These are phyloP conservation scores for Trichoderma endophyticum DNA, from an alignment of 2,329 filamentous ascomycete genomes.

Conservation along the genomic window DNA sequence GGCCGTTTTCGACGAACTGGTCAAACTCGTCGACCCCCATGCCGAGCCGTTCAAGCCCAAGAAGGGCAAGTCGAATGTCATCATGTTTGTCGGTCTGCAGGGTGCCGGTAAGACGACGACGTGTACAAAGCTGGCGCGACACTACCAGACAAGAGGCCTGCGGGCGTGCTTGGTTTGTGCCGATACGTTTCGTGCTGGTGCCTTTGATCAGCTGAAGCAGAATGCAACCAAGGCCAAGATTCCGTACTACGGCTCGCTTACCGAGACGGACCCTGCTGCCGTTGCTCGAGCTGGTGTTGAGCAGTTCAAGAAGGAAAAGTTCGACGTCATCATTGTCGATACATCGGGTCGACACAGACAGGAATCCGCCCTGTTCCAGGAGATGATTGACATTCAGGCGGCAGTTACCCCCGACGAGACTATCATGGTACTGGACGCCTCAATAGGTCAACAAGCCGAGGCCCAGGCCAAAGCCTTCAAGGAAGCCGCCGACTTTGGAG, in stretches of 20 bases:
- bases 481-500: constrained; percentile 91
- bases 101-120: constrained; percentile 98
- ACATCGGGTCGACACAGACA: constrained; percentile 94
- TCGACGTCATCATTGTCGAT: constrained; percentile 98
- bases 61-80: constrained; percentile 93
- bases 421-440: constrained; percentile 96
- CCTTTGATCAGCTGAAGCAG: constrained; percentile 97
- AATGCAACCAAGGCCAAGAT: constrained; percentile 99
- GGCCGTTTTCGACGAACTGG: constrained; percentile 93
- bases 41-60: constrained; percentile 94
- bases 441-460: constrained; percentile 94
- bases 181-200: constrained; percentile 96
- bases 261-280: constrained; percentile 90
- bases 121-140: constrained; percentile 92
- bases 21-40: constrained; percentile 92
- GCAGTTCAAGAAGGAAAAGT: constrained; percentile 98
- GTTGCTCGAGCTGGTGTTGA: constrained; percentile 95
- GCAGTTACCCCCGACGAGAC: constrained; percentile 93
- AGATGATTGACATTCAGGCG: constrained; percentile 95
- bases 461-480: constrained; percentile 96
- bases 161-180: constrained; percentile 92
- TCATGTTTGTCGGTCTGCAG: constrained; percentile 99
- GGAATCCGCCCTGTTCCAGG: constrained; percentile 90
- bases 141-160: constrained; percentile 93
- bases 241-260: constrained; percentile 94